Base-by-base conservation (phyloP, 352 stramenopile genomes). In the Pythium brassicae region DNA sequence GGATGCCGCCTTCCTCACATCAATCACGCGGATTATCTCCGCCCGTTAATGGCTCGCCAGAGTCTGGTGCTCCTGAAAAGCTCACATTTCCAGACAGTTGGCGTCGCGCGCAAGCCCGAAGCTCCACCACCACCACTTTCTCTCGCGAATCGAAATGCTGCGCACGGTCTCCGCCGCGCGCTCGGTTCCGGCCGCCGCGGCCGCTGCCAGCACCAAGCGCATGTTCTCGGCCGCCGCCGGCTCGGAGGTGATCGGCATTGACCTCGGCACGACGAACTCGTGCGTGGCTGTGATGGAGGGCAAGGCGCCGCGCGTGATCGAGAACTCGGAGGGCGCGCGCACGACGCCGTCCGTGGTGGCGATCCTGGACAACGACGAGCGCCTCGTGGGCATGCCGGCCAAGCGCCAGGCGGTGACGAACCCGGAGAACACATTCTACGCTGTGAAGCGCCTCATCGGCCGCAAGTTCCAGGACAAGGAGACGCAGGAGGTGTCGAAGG, bases 371-470 rank as follows among this genome's bases (percentile, higher is more conserved):
- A 81, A 90, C 37, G 74, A 70, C 8, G 82, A 94, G 48, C 78
- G 87, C 48, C 67, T 98, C 11, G 80, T 98, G 39, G 92, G 94
- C 40, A 89, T 97, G 50, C 77, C 87, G 3, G 89, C 91, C 17
- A 97, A 97, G 70, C 90, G 83, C 45, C 86, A 97, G 69, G 89
- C 85, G 1, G 67, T 87, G 14, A 69, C 74, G 43, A 98, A 98
- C 76, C 86, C 94, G 5, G 67, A 74, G 20, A 95, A 96, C 56
- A 98, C 95, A 8, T 73, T 98, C 12, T 98, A 97, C 73, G 92
- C 98, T 69, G 90, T 94, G 19, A 98, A 98, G 69, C 80, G 92
- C 49, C 68, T 98, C 25, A 98, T 98, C 64, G 95, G 95, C 44
- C 74, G 90, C 29, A 91, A 95, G 45, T 98, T 84, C 65, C 72